Conservation (phyloP, 768 basidiomycete species). For the Phylloporus arenicola region DNA sequence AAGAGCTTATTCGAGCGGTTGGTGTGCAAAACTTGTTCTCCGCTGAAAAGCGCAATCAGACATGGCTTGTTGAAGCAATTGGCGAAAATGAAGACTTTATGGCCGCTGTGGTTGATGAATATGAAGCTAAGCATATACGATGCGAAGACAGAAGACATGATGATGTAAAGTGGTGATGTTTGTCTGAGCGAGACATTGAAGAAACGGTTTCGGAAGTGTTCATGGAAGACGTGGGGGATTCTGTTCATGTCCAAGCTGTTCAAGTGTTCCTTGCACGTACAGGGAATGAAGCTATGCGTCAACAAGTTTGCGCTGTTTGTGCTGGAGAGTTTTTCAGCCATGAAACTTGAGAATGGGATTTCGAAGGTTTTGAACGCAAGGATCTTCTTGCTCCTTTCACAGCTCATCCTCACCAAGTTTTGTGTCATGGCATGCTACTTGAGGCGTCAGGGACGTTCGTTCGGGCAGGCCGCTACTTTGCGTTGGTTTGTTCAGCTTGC, state of each 20-base stretch:
- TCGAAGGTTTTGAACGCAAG: neutral
- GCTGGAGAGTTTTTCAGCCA: neutral
- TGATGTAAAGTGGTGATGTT: too few relatives aligned
- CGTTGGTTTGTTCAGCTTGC: neutral
- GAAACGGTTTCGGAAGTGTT: too few relatives aligned
- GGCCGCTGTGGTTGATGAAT: too few relatives aligned
- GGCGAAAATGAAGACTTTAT: too few relatives aligned
- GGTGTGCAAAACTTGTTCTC: too few relatives aligned
- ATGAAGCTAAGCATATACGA: too few relatives aligned
- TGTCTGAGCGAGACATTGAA: too few relatives aligned
- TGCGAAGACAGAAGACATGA: too few relatives aligned
- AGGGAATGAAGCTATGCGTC: neutral
- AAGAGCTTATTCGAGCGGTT: too few relatives aligned
- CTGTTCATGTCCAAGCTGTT: neutral
- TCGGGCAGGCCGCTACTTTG: neutral
- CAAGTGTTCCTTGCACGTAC: neutral
- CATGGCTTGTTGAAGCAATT: too few relatives aligned
- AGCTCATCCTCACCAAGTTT: neutral
- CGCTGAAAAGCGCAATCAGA: too few relatives aligned
- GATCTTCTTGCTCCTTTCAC: neutral
- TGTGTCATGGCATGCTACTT: neutral
- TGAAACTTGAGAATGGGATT: neutral
- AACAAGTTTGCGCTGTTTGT: neutral
- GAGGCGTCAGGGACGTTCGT: neutral
- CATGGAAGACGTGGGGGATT: neutral